Evolutionary conservation across 129 eudicot species (phyloP), one percentile per base, ranked within the genome.

Genomic region (Dittrichia graveolens): DNA sequence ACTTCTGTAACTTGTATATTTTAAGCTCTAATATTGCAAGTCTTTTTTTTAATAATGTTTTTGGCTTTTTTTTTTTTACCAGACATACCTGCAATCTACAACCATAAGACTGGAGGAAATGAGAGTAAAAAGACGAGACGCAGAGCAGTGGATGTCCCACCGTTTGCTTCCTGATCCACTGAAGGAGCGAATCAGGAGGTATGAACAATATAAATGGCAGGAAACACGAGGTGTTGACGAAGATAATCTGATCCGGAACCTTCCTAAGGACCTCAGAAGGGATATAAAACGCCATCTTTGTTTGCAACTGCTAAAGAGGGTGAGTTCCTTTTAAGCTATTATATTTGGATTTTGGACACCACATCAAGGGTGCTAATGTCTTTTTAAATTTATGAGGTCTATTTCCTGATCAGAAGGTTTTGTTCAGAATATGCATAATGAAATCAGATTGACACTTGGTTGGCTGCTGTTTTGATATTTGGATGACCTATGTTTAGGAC

Each of bases 61-160:
- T 31, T 12, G 14, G 43, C 9, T 19, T 11, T 31, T 5, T 58
- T 43, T 19, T 40, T 53, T 74, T 47, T 18, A 74, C 61, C 89
- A 90, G 97, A 90, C 97, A 52, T 95, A 88, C 79, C 85, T 90
- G 77, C 99, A 95, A 79, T 95, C 99, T 1, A 86, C 96, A 56
- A 88, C 99, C 5, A 82, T 75, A 79, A 77, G 99, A 59, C 75
- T 95, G 68, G 99, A 95, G 83, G 99, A 95, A 82, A 90, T 90
- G 99, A 80, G 99, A 79, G 93, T 95, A 65, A 95, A 95, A 83
- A 85, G 92, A 76, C 91, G 96, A 61, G 99, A 95, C 41, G 90
- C 99, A 9, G 97, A 95, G 70, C 97, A 95, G 77, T 95, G 99
- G 99, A 95, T 95, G 99, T 81, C 96, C 42, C 99, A 95, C 58